phyloP scores from a whole-genome alignment of 2,329 filamentous ascomycete species.

The Neoarthrinium moseri region DNA sequence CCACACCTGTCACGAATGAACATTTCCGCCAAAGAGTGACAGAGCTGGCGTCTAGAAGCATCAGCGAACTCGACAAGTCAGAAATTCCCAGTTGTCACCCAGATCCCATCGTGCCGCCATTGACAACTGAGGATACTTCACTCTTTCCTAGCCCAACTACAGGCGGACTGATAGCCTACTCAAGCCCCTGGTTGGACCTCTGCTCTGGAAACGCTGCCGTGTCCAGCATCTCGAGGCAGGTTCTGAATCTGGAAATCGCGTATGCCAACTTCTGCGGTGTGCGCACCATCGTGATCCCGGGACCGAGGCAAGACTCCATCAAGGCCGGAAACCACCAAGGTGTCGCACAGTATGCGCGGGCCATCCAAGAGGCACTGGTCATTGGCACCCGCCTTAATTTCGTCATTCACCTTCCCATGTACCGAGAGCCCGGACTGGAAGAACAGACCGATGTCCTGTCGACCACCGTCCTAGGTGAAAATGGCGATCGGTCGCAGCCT shows the following conservation, averaged over 20 bases:
- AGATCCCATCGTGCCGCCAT: conserved; percentile 61
- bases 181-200: conserved; percentile 92
- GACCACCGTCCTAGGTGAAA: conserved; percentile 2
- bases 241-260: conserved; percentile 85
- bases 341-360: conserved; percentile 77
- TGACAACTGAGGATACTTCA: conserved; percentile 78
- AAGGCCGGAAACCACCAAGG: conserved; percentile 48
- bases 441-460: conserved; percentile 30
- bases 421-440: conserved; percentile 65
- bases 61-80: conserved; percentile 44
- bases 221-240: conserved; percentile 82
- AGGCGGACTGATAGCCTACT: conserved; percentile 72
- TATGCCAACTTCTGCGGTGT: conserved; percentile 96
- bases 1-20: conserved; percentile 72
- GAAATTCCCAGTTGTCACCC: conserved; percentile 45
- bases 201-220: conserved; percentile 80
- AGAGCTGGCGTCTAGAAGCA: conserved; percentile 56
- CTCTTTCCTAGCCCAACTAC: conserved; percentile 68
- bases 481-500: conserved; percentile 26
- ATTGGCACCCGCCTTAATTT: conserved; percentile 76
- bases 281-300: conserved; percentile 77
- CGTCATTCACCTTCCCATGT: conserved; percentile 81
- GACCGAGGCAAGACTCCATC: conserved; percentile 66
- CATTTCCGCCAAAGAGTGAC: conserved; percentile 71
- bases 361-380: conserved; percentile 75